Percentiles rank a stretch among this genome's conserved stretches.
Evolutionary conservation across 2,329 filamentous ascomycete genomes (phyloP).

Genomic region (Monosporascus sp.): DNA sequence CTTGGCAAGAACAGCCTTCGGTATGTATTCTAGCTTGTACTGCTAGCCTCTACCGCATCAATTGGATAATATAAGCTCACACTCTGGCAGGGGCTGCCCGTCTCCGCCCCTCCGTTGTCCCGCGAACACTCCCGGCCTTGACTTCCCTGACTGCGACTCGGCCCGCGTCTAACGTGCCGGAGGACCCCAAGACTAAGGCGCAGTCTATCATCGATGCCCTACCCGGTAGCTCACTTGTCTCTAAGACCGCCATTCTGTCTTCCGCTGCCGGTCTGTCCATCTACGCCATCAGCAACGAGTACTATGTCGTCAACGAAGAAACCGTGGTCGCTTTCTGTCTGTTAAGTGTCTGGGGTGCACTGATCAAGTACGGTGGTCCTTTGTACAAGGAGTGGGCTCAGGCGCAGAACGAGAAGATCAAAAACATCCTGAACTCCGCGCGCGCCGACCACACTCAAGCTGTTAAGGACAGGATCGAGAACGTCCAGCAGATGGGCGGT

Average conservation of each 20-base stretch:
- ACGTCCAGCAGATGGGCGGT: conserved; percentile 87
- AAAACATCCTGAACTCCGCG: conserved; percentile 89
- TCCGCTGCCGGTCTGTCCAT: conserved; percentile 84
- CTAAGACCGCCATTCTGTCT: conserved; percentile 96
- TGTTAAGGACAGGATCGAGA: conserved; percentile 90
- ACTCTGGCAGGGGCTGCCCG: conserved; percentile 70
- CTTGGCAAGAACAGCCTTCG: conserved; percentile 90
- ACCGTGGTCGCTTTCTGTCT: conserved; percentile 90
- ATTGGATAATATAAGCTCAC: conserved; percentile 29
- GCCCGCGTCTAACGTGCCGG: conserved; percentile 70
- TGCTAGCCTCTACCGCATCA: conserved; percentile 17
- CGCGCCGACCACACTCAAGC: conserved; percentile 92
- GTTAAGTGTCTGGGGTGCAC: conserved; percentile 84
- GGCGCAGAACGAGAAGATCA: conserved; percentile 85
- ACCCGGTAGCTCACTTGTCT: conserved; percentile 85
- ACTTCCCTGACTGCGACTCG: conserved; percentile 63
- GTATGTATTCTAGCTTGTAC: conserved; percentile 54
- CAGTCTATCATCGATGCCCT: conserved; percentile 91
- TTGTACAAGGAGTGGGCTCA: conserved; percentile 91
- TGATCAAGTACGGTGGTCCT: conserved; percentile 91
- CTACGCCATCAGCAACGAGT: conserved; percentile 98
- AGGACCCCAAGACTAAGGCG: conserved; percentile 91
- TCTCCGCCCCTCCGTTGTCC: conserved; percentile 76
- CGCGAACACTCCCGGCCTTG: conserved; percentile 71
- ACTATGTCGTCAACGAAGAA: conserved; percentile 99